Base-by-base conservation (phyloP, 2,329 filamentous ascomycete genomes). In the Bertia moriformis region DNA sequence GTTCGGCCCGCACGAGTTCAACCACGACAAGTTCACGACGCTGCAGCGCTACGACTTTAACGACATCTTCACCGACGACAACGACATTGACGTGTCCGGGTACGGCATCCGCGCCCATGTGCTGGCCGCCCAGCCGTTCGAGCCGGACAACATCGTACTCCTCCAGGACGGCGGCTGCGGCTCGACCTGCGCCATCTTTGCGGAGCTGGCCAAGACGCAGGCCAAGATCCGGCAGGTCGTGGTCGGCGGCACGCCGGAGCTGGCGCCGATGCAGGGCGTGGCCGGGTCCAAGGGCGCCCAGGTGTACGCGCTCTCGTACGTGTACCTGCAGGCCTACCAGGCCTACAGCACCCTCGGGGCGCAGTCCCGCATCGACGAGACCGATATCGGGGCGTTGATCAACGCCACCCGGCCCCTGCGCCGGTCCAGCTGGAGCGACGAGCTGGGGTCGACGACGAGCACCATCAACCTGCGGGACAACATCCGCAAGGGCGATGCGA, bases 151-250 rank as follows among this genome's bases (percentile, higher is more conserved):
- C 49, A 66, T 78, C 35, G 59, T 77, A 30, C 53, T 78, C 14
- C 58, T 77, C n/a, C 66, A 68, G 39, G 73, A 77, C 47, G 72
- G 71, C 22, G 63, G 67, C 46, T 78, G 73, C 50, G 66, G 66
- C 17, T 74, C 69, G 1, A 70, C 71, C 2, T 78, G 73, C 54
- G 65, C 69, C 3, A 57, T 73, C 3, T 72, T 73, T 43, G 61
- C 63, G 10, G 67, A 76, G 45, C 62, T 75, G 46, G 56, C 76
- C 46, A 63, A 63, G 18, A 52, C 62, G 18, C 61, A 71, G 42
- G 69, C 59, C 17, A 64, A 65, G 22, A 66, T 75, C n/a, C 65
- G 66, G 53, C 67, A 63, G 3, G 61, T 66, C 39, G 67, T 65
- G 4, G 56, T 72, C 42, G 71, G 71, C 18, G 71, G 71, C 3